phyloP scores from a whole-genome alignment of 306 rosid species.

The Senna siamea region DNA sequence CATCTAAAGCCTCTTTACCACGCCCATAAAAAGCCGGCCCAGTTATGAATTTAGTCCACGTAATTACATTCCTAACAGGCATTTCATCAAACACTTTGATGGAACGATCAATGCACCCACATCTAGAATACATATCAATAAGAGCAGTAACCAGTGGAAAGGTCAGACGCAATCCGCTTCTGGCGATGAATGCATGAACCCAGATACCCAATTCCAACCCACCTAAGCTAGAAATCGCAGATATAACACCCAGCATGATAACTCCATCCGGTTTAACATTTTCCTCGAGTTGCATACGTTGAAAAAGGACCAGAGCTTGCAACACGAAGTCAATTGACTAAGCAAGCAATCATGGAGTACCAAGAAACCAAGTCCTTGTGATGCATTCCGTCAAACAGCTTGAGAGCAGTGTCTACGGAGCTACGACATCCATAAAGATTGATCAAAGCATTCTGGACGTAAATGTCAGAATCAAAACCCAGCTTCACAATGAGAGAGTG shows the following conservation, averaged over 20 bases:
- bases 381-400: slow-evolving; percentile 57
- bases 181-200: slow-evolving; percentile 47
- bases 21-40: slow-evolving; percentile 66
- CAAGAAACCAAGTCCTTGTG: slow-evolving; percentile 62
- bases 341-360: slow-evolving; percentile 55
- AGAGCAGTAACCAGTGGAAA: slow-evolving; percentile 65
- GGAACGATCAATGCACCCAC: slow-evolving; percentile 60
- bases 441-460: slow-evolving; percentile 55
- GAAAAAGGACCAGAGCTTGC: slow-evolving; percentile 55
- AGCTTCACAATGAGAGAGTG: slow-evolving; percentile 56
- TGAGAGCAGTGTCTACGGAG: slow-evolving; percentile 36
- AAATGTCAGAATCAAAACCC: slow-evolving; percentile 50
- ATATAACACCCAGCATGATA: slow-evolving; percentile 53
- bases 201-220: slow-evolving; percentile 61
- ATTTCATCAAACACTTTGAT: slow-evolving; percentile 56
- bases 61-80: slow-evolving; percentile 50
- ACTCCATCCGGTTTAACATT: slow-evolving; percentile 46
- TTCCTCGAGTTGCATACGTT: slow-evolving; percentile 56
- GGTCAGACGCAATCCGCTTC: slow-evolving; percentile 39
- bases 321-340: slow-evolving; percentile 41
- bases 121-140: slow-evolving; percentile 64
- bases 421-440: slow-evolving; percentile 48
- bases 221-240: slow-evolving; percentile 62
- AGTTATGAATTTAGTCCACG: slow-evolving; percentile 59
- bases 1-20: slow-evolving; percentile 51